phyloP scores from a whole-genome alignment of 1,139 yeast species.

The Pichia sp. region DNA sequence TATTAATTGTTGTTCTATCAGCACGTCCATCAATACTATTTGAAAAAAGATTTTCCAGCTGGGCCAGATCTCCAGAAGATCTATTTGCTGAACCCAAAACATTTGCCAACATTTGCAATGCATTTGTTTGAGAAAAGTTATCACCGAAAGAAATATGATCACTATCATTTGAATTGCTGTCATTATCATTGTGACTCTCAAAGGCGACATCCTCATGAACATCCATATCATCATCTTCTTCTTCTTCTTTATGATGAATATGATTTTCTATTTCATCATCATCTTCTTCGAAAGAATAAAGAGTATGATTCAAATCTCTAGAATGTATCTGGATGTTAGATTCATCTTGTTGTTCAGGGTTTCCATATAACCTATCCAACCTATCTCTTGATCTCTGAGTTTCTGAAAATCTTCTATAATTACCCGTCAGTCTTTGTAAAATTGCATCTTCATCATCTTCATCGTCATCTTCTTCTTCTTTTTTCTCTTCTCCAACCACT shows the following conservation, averaged over 20 bases:
- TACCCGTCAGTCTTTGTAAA: slow-evolving; percentile 25
- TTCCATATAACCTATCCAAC: background rate
- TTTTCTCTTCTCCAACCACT: background rate
- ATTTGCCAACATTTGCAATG: slow-evolving; percentile 13
- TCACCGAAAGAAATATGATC: background rate
- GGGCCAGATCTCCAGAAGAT: background rate
- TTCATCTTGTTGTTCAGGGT: slow-evolving; percentile 19
- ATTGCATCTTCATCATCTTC: slow-evolving; percentile 26
- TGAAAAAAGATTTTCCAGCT: slow-evolving; percentile 3
- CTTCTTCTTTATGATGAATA: slow-evolving; percentile 7
- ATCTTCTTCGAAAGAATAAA: slow-evolving; percentile 4
- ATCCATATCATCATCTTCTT: slow-evolving; percentile 12
- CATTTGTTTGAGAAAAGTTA: slow-evolving; percentile 1
- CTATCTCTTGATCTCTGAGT: slow-evolving; percentile 17
- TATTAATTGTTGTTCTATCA: too few relatives aligned
- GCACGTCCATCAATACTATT: too few relatives aligned
- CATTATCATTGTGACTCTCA: too few relatives aligned
- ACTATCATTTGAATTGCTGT: too few relatives aligned
- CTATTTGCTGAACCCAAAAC: slow-evolving; percentile 7
- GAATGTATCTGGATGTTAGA: slow-evolving; percentile 13
- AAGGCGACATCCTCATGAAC: background rate
- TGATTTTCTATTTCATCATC: slow-evolving; percentile 4
- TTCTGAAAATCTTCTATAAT: slow-evolving; percentile 27
- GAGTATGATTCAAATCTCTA: background rate
- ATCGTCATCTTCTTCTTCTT: slow-evolving; percentile 20